Evolutionary conservation across 2,329 filamentous ascomycete genomes (phyloP), one percentile per base, ranked within the genome.

Genomic region (Xylariales sp.): DNA sequence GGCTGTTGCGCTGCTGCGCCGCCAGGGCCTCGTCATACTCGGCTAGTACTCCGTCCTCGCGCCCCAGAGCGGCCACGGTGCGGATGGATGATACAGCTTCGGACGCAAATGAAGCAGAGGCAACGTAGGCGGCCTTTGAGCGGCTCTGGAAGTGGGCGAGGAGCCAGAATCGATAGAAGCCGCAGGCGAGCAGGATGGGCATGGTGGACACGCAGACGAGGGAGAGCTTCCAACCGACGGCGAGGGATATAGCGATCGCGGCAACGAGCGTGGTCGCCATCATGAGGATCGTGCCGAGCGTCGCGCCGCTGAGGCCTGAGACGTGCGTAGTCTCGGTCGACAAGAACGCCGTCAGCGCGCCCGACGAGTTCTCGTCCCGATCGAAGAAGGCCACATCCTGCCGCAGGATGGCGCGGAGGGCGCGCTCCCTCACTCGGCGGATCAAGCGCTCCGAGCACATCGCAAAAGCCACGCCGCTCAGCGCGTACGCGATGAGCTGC

Each of bases 371-470:
- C 20, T 38, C 25, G 14, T 11, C 16, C n/a, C 20, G 7, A 27
- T 38, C 35, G 25, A 17, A 38, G 7, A 32, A 18, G 35, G n/a
- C 6, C 19, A 38, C 31, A 17, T 38, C 35, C 25, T 38, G 35
- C 6, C 16, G 24, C 6, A 38, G 35, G 18, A 25, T 25, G 8
- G 23, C 23, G 8, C 23, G 23, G n/a, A 25, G n/a, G 8, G 23
- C 8, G 8, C 20, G 29, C 5, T 12, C n/a, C 5, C 36, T n/a
- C 4, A 21, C 88, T 14, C 88, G 81, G 56, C 87, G 85, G 39
- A 96, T 77, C 17, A 97, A 74, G 28, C 81, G 76, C 65, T 94
- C 87, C 13, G 88, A 91, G 65, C 87, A 90, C 52, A 81, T 81
- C 13, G 88, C 90, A 50, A 97, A 90, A 2, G 81, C 69, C 37